A percentile compares a stretch with the other conserved stretches of the same genome.
These are phyloP conservation scores for Trichophyton mentagrophytes DNA, from an alignment of 2,329 filamentous ascomycete genomes.

Conservation along the genomic window DNA sequence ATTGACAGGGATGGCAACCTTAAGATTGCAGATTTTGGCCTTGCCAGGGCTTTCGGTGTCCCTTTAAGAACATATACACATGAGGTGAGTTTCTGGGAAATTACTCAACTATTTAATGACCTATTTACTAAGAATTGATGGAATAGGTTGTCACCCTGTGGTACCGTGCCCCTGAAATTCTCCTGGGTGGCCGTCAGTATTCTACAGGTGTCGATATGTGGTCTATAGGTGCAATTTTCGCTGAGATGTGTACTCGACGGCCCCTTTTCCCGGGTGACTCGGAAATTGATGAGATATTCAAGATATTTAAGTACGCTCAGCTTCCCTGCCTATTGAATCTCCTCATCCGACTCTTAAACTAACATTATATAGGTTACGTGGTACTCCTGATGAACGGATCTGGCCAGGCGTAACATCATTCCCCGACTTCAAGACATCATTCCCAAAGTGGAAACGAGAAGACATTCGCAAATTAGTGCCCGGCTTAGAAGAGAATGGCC, in stretches of 20 bases:
- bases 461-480: constrained; percentile 53
- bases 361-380: constrained; percentile 47
- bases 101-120: neutral
- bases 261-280: constrained; percentile 86
- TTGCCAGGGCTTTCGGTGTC: constrained; percentile 85
- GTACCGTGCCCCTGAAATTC: constrained; percentile 84
- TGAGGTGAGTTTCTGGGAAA: constrained; percentile 42
- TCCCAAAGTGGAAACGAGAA: constrained; percentile 79
- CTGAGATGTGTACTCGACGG: constrained; percentile 91
- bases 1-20: constrained; percentile 87
- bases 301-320: constrained; percentile 64
- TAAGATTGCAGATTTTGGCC: constrained; percentile 95
- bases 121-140: neutral
- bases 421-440: constrained; percentile 83
- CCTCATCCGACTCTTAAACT: neutral
- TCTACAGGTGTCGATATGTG: constrained; percentile 94
- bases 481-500: constrained; percentile 52
- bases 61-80: constrained; percentile 85
- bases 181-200: constrained; percentile 82
- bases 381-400: constrained; percentile 65
- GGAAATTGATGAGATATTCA: constrained; percentile 89
- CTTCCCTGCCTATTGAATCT: neutral
- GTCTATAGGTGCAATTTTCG: constrained; percentile 89
- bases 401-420: constrained; percentile 94
- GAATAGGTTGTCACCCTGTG: constrained; percentile 71